A percentile compares a stretch with the other conserved stretches of the same genome.
phyloP scores from a whole-genome alignment of 768 basidiomycete genomes.

The Lactifluus pinguis region DNA sequence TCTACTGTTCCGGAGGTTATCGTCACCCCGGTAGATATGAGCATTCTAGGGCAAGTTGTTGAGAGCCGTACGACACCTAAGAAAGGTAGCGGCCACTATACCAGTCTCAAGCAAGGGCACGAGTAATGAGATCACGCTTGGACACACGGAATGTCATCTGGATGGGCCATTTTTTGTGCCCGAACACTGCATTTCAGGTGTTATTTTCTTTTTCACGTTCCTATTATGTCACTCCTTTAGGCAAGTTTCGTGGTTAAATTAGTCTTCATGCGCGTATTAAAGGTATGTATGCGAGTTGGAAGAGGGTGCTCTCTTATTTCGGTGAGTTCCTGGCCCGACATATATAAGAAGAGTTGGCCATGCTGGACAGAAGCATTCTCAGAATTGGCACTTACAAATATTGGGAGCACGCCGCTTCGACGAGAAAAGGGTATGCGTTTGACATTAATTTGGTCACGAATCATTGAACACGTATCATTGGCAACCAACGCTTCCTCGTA shows the following conservation, averaged over 20 bases:
- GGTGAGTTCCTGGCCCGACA: not conserved
- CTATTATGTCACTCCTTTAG: not conserved
- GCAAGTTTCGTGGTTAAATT: not conserved
- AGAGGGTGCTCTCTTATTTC: too few relatives aligned
- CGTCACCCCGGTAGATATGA: constrained; percentile 1
- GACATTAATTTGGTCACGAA: too few relatives aligned
- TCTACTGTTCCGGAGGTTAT: not conserved
- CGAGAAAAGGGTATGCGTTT: too few relatives aligned
- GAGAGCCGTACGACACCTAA: constrained; percentile 11
- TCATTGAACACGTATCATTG: not conserved
- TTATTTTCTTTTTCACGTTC: not conserved
- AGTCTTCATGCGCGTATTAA: not conserved
- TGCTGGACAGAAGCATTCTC: not conserved
- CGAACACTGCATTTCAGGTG: not conserved
- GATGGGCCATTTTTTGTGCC: not conserved
- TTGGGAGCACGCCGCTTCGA: not conserved
- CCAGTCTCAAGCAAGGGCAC: not conserved
- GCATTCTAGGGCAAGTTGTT: not conserved
- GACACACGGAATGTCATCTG: not conserved
- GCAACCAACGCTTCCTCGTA: not conserved
- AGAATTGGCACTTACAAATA: not conserved
- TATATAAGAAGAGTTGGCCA: not conserved
- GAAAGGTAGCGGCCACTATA: not conserved
- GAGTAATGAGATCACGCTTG: not conserved
- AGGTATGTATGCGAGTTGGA: not conserved